Conservation (phyloP, 2,329 filamentous ascomycete genomes). For the Fusarium sp. region DNA sequence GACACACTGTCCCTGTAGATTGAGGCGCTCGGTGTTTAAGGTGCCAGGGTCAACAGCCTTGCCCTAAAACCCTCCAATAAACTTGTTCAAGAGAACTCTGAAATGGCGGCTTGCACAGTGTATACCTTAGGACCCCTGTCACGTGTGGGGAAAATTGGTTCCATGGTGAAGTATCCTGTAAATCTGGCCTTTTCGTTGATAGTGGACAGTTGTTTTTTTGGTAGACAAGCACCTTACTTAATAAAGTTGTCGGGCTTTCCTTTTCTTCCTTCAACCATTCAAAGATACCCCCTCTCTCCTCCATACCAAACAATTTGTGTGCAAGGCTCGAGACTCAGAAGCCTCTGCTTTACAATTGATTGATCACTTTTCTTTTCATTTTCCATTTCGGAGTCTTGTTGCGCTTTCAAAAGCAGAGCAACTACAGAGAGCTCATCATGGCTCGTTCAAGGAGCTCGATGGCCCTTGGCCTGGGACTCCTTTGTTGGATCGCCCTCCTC, state of each 20-base stretch:
- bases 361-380: slow-evolving; percentile 39
- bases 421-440: slow-evolving; percentile 50
- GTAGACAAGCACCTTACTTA: slow-evolving; percentile 41
- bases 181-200: slow-evolving; percentile 54
- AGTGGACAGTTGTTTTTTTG: slow-evolving; percentile 54
- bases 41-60: slow-evolving; percentile 31
- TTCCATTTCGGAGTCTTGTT: slow-evolving; percentile 34
- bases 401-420: slow-evolving; percentile 32
- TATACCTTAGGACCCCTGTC: slow-evolving; percentile 42
- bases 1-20: neutral
- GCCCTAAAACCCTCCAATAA: neutral
- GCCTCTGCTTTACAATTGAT: slow-evolving; percentile 37
- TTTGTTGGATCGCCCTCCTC: slow-evolving; percentile 91
- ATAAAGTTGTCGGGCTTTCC: slow-evolving; percentile 45
- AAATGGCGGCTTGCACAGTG: slow-evolving; percentile 35
- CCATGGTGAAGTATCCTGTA: slow-evolving; percentile 16
- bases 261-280: slow-evolving; percentile 26
- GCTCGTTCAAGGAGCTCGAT: slow-evolving; percentile 71
- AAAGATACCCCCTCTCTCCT: slow-evolving; percentile 44
- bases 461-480: slow-evolving; percentile 84
- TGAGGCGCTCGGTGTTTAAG: slow-evolving; percentile 26
- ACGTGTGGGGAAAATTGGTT: slow-evolving; percentile 42
- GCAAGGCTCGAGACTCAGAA: slow-evolving; percentile 43
- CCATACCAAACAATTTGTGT: slow-evolving; percentile 41
- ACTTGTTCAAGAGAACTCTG: neutral